These are phyloP conservation scores for Cryptococcus sp. DNA, from an alignment of 1,284 basidiomycete species.

Conservation along the genomic window DNA sequence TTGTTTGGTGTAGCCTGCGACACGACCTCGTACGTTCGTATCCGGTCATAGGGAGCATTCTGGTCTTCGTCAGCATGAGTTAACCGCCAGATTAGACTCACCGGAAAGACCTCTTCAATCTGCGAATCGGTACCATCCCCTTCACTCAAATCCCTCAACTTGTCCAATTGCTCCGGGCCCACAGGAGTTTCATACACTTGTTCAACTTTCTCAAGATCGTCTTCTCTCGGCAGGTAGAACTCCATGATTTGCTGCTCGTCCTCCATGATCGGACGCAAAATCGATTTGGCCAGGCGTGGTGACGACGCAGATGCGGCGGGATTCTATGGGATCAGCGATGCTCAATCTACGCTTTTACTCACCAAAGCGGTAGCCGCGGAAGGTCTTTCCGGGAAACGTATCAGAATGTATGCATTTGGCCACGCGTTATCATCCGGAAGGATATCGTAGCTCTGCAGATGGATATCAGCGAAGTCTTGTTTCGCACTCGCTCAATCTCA, in stretches of 20 bases:
- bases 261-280: slow-evolving; percentile 76
- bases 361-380: slow-evolving; percentile 63
- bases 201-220: slow-evolving; percentile 56
- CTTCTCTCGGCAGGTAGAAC: slow-evolving; percentile 82
- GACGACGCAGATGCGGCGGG: slow-evolving; percentile 59
- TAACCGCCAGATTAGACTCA: slow-evolving; percentile 13
- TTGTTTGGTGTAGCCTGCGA: slow-evolving; percentile 53
- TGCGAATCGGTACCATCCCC: slow-evolving; percentile 28
- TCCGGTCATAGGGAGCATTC: slow-evolving; percentile 41
- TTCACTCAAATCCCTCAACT: slow-evolving; percentile 21
- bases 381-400: slow-evolving; percentile 84
- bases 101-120: slow-evolving; percentile 35
- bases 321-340: slow-evolving; percentile 54
- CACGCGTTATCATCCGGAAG: slow-evolving; percentile 84
- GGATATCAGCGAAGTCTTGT: not conserved
- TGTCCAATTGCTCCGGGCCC: slow-evolving; percentile 22
- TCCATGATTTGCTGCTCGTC: slow-evolving; percentile 82
- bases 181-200: slow-evolving; percentile 29
- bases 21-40: slow-evolving; percentile 49
- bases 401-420: slow-evolving; percentile 85
- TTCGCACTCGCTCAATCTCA: slow-evolving; percentile 15
- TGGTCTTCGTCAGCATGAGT: slow-evolving; percentile 10
- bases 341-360: slow-evolving; percentile 56
- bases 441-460: slow-evolving; percentile 65
- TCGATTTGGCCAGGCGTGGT: slow-evolving; percentile 71